Evolutionary conservation across 495 filamentous ascomycete genomes (phyloP), one percentile per base, ranked within the genome.

Genomic region (Cudoniella acicularis): DNA sequence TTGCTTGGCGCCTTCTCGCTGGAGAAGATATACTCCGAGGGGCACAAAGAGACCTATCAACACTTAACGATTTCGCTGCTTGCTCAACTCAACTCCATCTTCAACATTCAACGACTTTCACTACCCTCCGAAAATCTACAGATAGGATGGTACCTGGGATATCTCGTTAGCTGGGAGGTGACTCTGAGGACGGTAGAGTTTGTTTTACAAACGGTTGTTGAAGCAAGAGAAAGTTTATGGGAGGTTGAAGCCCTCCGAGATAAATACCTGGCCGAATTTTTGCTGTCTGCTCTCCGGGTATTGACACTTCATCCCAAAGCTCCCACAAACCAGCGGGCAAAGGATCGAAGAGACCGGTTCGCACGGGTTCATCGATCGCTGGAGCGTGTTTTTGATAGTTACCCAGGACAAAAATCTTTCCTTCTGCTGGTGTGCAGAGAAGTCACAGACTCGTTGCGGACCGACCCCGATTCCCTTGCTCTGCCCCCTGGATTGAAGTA

Each of bases 121-220:
- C 21, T 74, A n/a, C 69, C 70, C 0, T 62, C 64, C 27, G 66
- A 70, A 17, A 67, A 63, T 40, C 40, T 57, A 49, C 70, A 72
- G 25, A 36, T 67, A 1, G 69, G 67, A 17, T 66, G 72, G 65
- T 73, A 69, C 58, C 60, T 74, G 6, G 70, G 72, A 16, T 69
- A 66, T 55, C 65, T 74, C 2, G 67, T 63, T 1, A 71, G 69
- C 56, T 73, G 72, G 72, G 70, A 75, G 57, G 67, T 72, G 27
- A 64, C 68, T 4, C 21, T 73, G 30, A 68, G 71, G n/a, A 50
- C 66, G 10, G 61, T 75, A 1, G 71, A 75, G 54, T 68, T 73
- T 53, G 61, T 71, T 11, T 62, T 73, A 13, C 69, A 73, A 60
- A 55, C 62, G 22, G 55, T 73, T 20, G 42, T 57, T 26, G 72